These are phyloP conservation scores for Diaporthe aspalathi DNA, from an alignment of 2,329 filamentous ascomycete genomes.

Conservation along the genomic window DNA sequence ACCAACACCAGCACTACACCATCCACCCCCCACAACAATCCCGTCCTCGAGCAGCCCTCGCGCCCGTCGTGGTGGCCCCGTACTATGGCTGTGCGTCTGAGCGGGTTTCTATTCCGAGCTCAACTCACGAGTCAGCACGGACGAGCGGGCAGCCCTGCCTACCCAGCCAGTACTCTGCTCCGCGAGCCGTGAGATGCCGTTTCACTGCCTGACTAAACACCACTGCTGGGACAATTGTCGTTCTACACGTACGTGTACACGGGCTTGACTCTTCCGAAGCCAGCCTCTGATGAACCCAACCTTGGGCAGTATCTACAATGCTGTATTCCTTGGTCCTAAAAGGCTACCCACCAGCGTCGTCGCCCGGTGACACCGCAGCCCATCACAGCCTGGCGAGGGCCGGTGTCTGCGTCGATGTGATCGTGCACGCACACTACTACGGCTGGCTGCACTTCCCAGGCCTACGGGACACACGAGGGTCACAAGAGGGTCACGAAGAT, in stretches of 20 bases:
- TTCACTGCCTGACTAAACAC: neutral
- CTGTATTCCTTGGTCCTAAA: neutral
- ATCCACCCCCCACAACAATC: neutral
- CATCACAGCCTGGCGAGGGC: neutral
- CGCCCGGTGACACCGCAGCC: neutral
- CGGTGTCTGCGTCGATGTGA: neutral
- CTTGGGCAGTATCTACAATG: neutral
- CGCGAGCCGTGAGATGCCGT: neutral
- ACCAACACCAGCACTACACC: neutral
- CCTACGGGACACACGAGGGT: neutral
- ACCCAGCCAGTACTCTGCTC: neutral
- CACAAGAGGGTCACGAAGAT: neutral
- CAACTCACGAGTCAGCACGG: conserved; percentile 7
- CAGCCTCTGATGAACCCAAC: neutral
- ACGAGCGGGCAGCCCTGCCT: neutral
- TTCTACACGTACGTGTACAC: neutral
- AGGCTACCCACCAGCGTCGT: neutral
- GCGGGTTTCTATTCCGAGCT: conserved; percentile 23
- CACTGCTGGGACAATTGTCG: neutral
- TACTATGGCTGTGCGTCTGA: conserved; percentile 12
- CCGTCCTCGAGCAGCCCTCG: conserved; percentile 3
- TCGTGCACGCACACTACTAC: neutral
- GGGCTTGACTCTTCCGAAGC: conserved; percentile 11
- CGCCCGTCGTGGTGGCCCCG: conserved; percentile 7
- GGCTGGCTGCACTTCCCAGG: neutral